These are phyloP conservation scores for Globisporangium heterothallicum DNA, from an alignment of 352 stramenopile genomes.

Conservation along the genomic window DNA sequence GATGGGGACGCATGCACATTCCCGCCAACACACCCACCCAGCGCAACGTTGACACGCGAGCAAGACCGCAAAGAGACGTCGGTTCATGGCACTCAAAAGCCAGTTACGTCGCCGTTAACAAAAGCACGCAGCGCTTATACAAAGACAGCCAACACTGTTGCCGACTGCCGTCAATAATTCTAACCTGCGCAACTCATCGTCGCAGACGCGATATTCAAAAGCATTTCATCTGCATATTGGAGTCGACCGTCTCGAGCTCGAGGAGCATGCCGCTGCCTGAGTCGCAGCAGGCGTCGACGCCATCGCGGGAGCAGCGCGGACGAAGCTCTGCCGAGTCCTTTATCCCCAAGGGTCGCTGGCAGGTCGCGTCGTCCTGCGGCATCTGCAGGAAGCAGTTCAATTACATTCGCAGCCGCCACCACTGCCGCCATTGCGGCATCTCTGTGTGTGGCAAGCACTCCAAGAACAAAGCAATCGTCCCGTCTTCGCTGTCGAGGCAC, in stretches of 20 bases:
- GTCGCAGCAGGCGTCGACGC: neutral
- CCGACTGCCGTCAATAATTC: too few relatives aligned
- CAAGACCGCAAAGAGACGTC: too few relatives aligned
- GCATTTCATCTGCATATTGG: neutral
- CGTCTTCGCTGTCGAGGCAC: slow-evolving; percentile 54
- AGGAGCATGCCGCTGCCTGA: slow-evolving; percentile 9
- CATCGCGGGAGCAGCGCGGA: slow-evolving; percentile 15
- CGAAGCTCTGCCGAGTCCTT: slow-evolving; percentile 43
- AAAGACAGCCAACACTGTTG: too few relatives aligned
- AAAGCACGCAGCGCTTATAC: too few relatives aligned
- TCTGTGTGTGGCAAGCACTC: slow-evolving; percentile 78
- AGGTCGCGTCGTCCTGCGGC: slow-evolving; percentile 47
- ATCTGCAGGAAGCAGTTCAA: slow-evolving; percentile 58
- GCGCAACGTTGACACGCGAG: too few relatives aligned
- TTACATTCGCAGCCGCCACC: slow-evolving; percentile 61
- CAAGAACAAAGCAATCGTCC: slow-evolving; percentile 55
- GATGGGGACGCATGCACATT: too few relatives aligned
- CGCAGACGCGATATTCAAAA: neutral
- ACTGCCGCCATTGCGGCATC: slow-evolving; percentile 69
- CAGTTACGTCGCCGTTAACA: too few relatives aligned
- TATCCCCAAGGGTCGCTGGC: slow-evolving; percentile 53
- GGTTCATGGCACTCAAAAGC: too few relatives aligned
- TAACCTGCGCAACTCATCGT: neutral
- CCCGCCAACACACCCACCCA: too few relatives aligned
- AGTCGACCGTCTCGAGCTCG: slow-evolving; percentile 1